Base-by-base conservation (phyloP, 352 stramenopile species). In the Phytophthora kernoviae region DNA sequence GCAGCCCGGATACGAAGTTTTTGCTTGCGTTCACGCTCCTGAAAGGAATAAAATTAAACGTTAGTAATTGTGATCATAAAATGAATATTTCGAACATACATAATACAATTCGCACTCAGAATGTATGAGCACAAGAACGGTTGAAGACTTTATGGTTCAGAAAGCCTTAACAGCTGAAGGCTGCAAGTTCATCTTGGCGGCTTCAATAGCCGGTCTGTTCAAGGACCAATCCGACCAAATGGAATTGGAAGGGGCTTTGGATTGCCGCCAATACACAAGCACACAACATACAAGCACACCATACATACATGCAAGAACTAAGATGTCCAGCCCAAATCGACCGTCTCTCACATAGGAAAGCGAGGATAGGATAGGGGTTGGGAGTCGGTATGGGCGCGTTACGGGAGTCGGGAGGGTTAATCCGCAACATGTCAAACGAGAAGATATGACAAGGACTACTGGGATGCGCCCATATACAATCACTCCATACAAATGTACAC, bases 121-220 rank as follows among this genome's bases (percentile, higher is more conserved):
- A 75, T 96, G 87, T 96, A 54, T 93, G 87, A 96, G 70, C 87
- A 87, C 87, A 96, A 91, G 87, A 96, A 96, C 87, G 87, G 84
- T 96, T 90, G 54, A 77, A 67, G 62, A 73, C 66, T 72, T 78
- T 81, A 94, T 62, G 72, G 75, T 81, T 69, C 75, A 54, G 64
- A 81, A 81, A 74, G 73, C 67, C 70, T 65, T 73, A 93, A 96
- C 82, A 96, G 87, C 87, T 96, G 87, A 93, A 95, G 87, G 87
- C 84, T 96, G 85, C 87, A 91, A 59, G 68, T 88, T 59, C 11
- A 12, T 94, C 53, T 96, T 48, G 87, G 85, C 87, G 86, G 65
- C 65, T 88, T 93, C 87, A 96, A 96, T 96, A 93, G 86, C 87
- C 85, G 80, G 80, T 94, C 87, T 92, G 87, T 96, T 96, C 87